A percentile compares a stretch with the other conserved stretches of the same genome.
These are phyloP conservation scores for Tetrahymena borealis DNA, from an alignment of 73 alveolate genomes.

Conservation along the genomic window DNA sequence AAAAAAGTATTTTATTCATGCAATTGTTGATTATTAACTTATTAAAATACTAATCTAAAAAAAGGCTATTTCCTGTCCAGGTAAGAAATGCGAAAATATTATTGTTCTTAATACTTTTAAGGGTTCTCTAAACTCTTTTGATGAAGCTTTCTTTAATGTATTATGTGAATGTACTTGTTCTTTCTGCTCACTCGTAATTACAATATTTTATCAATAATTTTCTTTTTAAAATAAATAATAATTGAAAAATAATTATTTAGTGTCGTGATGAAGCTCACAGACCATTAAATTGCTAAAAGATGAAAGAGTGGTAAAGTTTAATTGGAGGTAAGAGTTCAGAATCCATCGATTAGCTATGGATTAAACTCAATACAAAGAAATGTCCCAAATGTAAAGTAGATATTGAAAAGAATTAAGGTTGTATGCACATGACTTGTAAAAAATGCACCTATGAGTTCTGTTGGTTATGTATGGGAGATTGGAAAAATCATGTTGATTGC, in stretches of 20 bases:
- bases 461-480: conserved; percentile 61
- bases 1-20: not conserved
- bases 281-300: not conserved
- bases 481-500: not conserved
- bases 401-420: conserved; percentile 75
- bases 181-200: not conserved
- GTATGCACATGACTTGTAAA: conserved; percentile 83
- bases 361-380: conserved; percentile 47
- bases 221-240: not conserved
- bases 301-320: not conserved
- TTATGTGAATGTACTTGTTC: not conserved
- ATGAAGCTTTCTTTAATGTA: not conserved
- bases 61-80: not conserved
- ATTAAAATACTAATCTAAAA: not conserved
- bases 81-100: not conserved
- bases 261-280: not conserved
- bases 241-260: too few species aligned
- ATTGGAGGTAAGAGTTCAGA: not conserved
- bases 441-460: conserved; percentile 71
- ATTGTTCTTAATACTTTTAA: not conserved
- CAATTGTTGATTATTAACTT: not conserved
- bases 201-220: not conserved
- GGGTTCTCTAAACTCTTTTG: not conserved
- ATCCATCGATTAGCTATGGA: not conserved
- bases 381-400: conserved; percentile 76